Evolutionary conservation across 306 rosid species (phyloP).

Genomic region (Begonia fuchsioides): DNA sequence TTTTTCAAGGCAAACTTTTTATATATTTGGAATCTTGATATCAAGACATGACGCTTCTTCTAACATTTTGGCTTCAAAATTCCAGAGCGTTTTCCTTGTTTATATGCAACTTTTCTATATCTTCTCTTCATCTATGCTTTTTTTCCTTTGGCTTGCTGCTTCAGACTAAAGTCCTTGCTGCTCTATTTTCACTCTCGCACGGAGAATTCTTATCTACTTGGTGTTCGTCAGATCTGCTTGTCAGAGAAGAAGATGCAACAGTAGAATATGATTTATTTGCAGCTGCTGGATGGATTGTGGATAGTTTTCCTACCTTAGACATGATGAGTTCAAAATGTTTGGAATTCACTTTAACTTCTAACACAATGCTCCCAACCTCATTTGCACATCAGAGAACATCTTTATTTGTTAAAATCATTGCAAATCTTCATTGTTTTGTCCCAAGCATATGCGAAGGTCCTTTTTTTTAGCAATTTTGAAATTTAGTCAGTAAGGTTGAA

Average conservation of each 20-base stretch:
- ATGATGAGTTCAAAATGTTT: constrained; percentile 21
- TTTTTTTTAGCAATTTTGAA: constrained; percentile 17
- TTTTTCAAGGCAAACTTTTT: too few relatives aligned
- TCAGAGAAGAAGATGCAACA: constrained; percentile 64
- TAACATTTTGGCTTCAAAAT: background rate
- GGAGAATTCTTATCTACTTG: constrained; percentile 75
- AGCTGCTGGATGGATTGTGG: constrained; percentile 86
- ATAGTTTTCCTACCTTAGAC: constrained; percentile 30
- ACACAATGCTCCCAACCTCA: constrained; percentile 48
- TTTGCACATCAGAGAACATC: constrained; percentile 85
- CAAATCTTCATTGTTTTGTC: constrained; percentile 94
- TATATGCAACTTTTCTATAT: constrained; percentile 8
- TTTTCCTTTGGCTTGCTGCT: constrained; percentile 29
- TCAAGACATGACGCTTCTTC: too few relatives aligned
- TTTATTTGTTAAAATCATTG: constrained; percentile 80
- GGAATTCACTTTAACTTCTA: constrained; percentile 39
- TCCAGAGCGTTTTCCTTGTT: constrained; percentile 4
- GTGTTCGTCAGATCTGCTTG: constrained; percentile 82
- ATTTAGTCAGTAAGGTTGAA: constrained; percentile 9
- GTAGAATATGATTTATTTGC: constrained; percentile 74
- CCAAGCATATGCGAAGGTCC: constrained; percentile 87
- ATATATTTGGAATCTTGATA: too few relatives aligned
- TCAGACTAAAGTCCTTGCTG: constrained; percentile 83
- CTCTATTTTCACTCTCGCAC: constrained; percentile 67
- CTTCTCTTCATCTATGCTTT: constrained; percentile 15